Base-by-base conservation (phyloP, 2,329 filamentous ascomycete species). In the Dactylellina drechsleri region DNA sequence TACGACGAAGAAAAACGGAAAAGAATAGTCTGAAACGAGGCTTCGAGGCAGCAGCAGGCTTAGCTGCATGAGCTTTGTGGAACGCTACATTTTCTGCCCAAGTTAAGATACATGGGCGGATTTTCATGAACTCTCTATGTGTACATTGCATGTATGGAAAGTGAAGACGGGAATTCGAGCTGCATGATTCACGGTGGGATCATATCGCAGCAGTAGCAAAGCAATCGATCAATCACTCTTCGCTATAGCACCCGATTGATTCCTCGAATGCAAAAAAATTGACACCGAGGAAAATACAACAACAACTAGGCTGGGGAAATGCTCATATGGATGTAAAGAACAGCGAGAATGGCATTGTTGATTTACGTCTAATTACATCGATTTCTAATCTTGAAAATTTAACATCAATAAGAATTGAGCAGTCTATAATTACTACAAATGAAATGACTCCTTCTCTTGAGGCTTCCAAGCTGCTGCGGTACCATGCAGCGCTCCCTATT, bases 21-120 rank as follows among this genome's bases (percentile, higher is more conserved):
- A 58, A 54, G 26, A 43, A 66, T 53, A 62, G 67, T 67, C 50
- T 58, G 62, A 74, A 74, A 74, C 70, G 58, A 67, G 70, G 70
- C 62, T 26, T 64, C 15, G 70, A 67, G 70, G 70, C 50, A 57
- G 61, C 68, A 36, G 57, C 31, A 36, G 31, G 62, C 62, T 67
- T 41, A 64, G 57, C 61, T 62, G 56, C 70, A 49, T 50, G 31
- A 36, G 31, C 6, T 36, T 36, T 74, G 70, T 67, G 70, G 66
- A 74, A 74, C 70, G 43, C 45, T 47, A 59, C 50, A 52, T 53
- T 60, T 45, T 31, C 50, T n/a, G 26, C 26, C 12, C 2, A 13
- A 26, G 23, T 20, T 28, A 18, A 36, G 31, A 36, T 36, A 36
- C n/a, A 10, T 36, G 26, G 58, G 58, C 15, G 43, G 15, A 12